Conservation (phyloP, 176 grass and related monocot species). For the Elymus sibiricus region DNA sequence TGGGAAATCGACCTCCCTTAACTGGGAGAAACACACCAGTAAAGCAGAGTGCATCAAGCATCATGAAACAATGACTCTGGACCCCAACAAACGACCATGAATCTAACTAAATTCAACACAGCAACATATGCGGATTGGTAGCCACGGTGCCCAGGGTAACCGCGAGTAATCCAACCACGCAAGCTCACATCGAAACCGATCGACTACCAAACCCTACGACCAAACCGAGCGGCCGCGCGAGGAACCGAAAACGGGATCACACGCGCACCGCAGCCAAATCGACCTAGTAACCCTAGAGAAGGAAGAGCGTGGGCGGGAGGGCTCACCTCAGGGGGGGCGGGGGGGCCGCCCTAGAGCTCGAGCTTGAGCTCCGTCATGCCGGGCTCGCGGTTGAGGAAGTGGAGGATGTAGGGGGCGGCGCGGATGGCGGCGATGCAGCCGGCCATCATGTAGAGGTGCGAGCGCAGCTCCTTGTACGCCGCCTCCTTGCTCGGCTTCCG, state of each 20-base stretch:
- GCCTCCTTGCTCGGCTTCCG: conserved; percentile 65
- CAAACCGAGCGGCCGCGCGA: not conserved
- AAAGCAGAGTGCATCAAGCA: not conserved
- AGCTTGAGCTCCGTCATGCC: conserved; percentile 48
- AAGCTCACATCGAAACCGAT: not conserved
- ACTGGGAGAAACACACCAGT: not conserved
- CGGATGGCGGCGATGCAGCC: conserved; percentile 53
- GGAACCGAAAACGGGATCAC: not conserved
- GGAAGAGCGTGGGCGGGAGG: not conserved
- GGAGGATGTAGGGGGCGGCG: conserved; percentile 67
- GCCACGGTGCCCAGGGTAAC: not conserved
- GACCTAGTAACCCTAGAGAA: not conserved
- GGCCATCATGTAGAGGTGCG: conserved; percentile 44
- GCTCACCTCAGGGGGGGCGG: conserved; percentile 1
- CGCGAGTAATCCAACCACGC: not conserved
- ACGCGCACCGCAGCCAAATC: not conserved
- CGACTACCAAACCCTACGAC: not conserved
- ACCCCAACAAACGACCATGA: not conserved
- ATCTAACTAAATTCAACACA: not conserved
- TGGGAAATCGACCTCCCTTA: not conserved
- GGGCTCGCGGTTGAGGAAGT: conserved; percentile 48
- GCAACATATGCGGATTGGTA: not conserved
- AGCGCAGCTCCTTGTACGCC: conserved; percentile 63
- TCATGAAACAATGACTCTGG: not conserved
- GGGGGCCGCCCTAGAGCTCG: conserved; percentile 26